Evolutionary conservation across 2,329 filamentous ascomycete genomes (phyloP).

Genomic region (Pseudogymnoascus sp.): DNA sequence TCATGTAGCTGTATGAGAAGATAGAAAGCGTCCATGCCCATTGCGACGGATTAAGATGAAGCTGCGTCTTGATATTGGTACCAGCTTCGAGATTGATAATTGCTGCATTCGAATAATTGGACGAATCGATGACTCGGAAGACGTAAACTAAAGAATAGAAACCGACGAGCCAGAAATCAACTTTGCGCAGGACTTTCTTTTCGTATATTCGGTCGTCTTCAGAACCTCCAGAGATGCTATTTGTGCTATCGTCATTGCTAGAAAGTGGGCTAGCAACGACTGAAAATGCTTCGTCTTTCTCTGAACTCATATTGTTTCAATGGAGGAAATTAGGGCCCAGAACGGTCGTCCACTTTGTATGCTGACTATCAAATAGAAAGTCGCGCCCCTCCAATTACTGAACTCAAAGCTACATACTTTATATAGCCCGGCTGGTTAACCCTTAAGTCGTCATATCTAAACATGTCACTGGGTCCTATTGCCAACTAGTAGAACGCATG

Average conservation of each 20-base stretch:
- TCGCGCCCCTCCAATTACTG: neutral
- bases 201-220: slow-evolving; percentile 22
- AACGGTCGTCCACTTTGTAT: neutral
- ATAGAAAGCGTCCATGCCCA: slow-evolving; percentile 35
- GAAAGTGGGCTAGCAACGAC: neutral
- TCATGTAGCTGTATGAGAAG: slow-evolving; percentile 34
- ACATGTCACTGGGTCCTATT: neutral
- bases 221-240: slow-evolving; percentile 4
- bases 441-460: neutral
- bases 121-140: slow-evolving; percentile 33
- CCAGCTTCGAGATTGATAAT: slow-evolving; percentile 35
- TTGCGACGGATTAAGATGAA: slow-evolving; percentile 26
- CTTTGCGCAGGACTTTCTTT: slow-evolving; percentile 28
- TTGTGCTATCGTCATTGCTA: slow-evolving; percentile 13
- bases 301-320: neutral
- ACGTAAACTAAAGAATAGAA: slow-evolving; percentile 34
- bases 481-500: neutral
- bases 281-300: neutral
- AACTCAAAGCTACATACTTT: neutral
- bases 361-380: neutral
- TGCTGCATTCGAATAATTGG: slow-evolving; percentile 34
- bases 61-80: slow-evolving; percentile 33
- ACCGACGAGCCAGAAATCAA: slow-evolving; percentile 29
- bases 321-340: neutral
- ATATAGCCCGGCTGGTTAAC: neutral